Percentiles rank a stretch among this genome's conserved stretches.
These are phyloP conservation scores for Eutypa lata DNA, from an alignment of 2,329 filamentous ascomycete species.

Conservation along the genomic window DNA sequence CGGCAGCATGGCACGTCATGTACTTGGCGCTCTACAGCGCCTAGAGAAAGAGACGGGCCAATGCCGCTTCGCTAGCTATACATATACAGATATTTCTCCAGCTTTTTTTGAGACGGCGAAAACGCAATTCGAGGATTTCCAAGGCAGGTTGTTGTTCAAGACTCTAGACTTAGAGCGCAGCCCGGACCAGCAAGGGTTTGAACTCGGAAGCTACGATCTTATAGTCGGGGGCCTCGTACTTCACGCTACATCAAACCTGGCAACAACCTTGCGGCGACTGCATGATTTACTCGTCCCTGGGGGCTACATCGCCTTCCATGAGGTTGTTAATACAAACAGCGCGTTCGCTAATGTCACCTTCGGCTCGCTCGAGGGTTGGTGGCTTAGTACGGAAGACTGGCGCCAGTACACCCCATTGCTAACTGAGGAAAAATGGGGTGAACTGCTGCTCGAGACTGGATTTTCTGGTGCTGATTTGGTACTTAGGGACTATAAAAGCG, in stretches of 20 bases:
- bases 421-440: not conserved
- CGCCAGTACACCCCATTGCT: not conserved
- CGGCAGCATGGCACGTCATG: not conserved
- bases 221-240: constrained; percentile 13
- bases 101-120: constrained; percentile 2
- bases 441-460: not conserved
- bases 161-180: constrained; percentile 20
- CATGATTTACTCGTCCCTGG: constrained; percentile 3
- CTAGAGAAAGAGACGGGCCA: not conserved
- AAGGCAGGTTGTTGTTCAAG: constrained; percentile 8
- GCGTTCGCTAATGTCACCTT: not conserved
- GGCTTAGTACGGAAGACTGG: not conserved
- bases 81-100: constrained; percentile 15
- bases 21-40: not conserved
- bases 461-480: not conserved
- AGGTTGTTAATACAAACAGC: not conserved
- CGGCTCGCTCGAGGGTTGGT: not conserved
- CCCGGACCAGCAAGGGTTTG: constrained; percentile 10
- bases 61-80: constrained; percentile 4
- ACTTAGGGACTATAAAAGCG: no score
- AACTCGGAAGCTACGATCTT: constrained; percentile 7
- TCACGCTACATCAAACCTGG: constrained; percentile 9
- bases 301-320: not conserved
- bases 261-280: not conserved
- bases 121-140: constrained; percentile 1